phyloP scores from a whole-genome alignment of 179 eudicot genomes.

The Spergularia azorica region DNA sequence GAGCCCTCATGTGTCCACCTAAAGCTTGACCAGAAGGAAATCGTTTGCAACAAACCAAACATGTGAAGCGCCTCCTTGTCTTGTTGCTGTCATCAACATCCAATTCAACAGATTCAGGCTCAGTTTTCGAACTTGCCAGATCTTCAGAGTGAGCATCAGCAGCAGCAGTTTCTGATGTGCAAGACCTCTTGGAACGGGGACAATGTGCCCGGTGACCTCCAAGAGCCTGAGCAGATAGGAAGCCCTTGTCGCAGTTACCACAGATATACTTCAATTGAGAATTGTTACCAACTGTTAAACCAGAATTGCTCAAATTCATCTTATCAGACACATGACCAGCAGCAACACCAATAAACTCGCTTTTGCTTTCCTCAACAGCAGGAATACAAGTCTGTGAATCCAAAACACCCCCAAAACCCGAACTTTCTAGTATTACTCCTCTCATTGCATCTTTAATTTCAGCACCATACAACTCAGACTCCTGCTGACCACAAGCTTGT shows the following conservation, averaged over 20 bases:
- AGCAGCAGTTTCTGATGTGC: background rate
- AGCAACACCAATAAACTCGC: background rate
- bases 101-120: background rate
- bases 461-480: constrained; percentile 21
- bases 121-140: constrained; percentile 10
- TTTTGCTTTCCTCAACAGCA: background rate
- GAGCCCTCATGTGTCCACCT: constrained; percentile 44
- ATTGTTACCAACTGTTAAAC: background rate
- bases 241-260: constrained; percentile 23
- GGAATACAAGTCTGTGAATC: background rate
- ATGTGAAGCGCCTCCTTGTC: constrained; percentile 17
- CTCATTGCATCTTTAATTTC: background rate
- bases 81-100: constrained; percentile 11
- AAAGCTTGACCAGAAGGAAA: constrained; percentile 36
- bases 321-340: background rate
- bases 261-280: constrained; percentile 18
- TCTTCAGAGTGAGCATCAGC: background rate
- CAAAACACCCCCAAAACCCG: background rate
- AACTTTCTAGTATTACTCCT: background rate
- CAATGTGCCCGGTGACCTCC: constrained; percentile 32
- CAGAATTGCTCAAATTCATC: background rate
- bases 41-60: constrained; percentile 26
- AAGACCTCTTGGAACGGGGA: constrained; percentile 7
- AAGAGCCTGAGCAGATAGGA: constrained; percentile 27
- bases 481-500: background rate